phyloP scores from a whole-genome alignment of 1,284 basidiomycete species.

The Sporisorium graminicola region DNA sequence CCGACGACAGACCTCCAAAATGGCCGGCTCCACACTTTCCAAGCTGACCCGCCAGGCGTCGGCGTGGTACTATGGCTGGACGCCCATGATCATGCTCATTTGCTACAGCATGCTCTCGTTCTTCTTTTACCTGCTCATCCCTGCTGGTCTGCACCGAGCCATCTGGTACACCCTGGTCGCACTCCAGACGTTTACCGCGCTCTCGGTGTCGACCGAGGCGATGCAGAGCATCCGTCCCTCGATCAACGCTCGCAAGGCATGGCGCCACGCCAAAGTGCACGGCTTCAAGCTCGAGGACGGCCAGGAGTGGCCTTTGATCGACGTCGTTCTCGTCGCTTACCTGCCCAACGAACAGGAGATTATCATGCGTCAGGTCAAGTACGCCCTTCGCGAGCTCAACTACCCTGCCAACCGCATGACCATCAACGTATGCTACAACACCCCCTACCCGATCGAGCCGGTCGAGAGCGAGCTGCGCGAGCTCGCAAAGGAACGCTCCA shows the following conservation, averaged over 20 bases:
- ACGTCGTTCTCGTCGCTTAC: conserved; percentile 62
- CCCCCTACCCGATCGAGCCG: conserved; percentile 55
- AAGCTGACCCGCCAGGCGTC: conserved; percentile 32
- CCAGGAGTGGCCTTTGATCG: conserved; percentile 57
- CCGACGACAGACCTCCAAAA: conserved; percentile 2
- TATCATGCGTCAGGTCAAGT: conserved; percentile 61
- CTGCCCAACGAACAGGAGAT: conserved; percentile 62
- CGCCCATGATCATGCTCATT: conserved; percentile 57
- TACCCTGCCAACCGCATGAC: conserved; percentile 54
- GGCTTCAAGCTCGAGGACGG: conserved; percentile 54
- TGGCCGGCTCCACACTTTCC: conserved; percentile 16
- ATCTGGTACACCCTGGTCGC: conserved; percentile 54
- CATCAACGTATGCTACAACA: conserved; percentile 65
- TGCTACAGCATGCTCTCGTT: conserved; percentile 50
- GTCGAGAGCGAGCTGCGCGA: conserved; percentile 52
- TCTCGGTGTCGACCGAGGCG: conserved; percentile 58
- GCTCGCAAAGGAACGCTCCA: conserved; percentile 44
- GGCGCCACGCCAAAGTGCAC: conserved; percentile 49
- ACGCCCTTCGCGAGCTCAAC: conserved; percentile 56
- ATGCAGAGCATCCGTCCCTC: conserved; percentile 57
- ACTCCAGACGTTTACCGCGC: conserved; percentile 57
- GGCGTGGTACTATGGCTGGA: conserved; percentile 53
- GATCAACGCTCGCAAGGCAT: conserved; percentile 55
- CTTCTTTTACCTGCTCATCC: conserved; percentile 58
- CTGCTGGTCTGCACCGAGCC: conserved; percentile 46